Conservation (phyloP, 2,329 filamentous ascomycete species). For the Exserohilum turcica region DNA sequence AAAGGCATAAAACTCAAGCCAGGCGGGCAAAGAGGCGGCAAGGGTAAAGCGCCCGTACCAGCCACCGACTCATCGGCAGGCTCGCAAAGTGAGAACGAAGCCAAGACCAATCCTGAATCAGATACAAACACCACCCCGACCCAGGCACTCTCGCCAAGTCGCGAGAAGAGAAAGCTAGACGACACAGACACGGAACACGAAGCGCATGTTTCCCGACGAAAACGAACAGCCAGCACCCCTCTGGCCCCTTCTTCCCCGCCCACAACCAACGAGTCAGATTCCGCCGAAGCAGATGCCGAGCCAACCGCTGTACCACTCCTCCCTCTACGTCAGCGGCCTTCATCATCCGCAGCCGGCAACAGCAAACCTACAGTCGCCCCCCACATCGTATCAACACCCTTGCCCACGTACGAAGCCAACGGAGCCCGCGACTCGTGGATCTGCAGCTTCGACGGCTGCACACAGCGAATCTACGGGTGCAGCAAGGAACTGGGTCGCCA, state of each 20-base stretch:
- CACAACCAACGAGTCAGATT: conserved; percentile 17
- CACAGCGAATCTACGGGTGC: conserved; percentile 67
- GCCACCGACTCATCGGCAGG: conserved; percentile 21
- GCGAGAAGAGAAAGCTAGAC: conserved; percentile 38
- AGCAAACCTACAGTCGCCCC: conserved; percentile 21
- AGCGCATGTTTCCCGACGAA: conserved; percentile 26
- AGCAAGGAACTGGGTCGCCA: conserved; percentile 60
- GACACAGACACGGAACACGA: conserved; percentile 18
- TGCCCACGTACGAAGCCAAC: conserved; percentile 46
- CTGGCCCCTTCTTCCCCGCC: conserved; percentile 30
- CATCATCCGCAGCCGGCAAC: conserved; percentile 4
- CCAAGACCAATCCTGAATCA: conserved; percentile 28
- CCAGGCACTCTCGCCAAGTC: conserved; percentile 30
- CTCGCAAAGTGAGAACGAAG: conserved; percentile 15
- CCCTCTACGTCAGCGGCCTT: conserved; percentile 33
- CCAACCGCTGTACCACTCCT: conserved; percentile 20
- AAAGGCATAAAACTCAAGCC: conserved; percentile 21
- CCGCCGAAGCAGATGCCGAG: conserved; percentile 23
- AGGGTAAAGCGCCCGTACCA: conserved; percentile 29
- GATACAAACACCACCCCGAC: conserved; percentile 36
- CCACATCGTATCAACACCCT: conserved; percentile 36
- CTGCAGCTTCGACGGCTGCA: conserved; percentile 68
- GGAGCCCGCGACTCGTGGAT: conserved; percentile 69
- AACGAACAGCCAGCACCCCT: conserved; percentile 35
- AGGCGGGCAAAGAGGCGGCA: conserved; percentile 28